Base-by-base conservation (phyloP, 1,139 yeast species). In the Sugiyamaella xylanicola region DNA sequence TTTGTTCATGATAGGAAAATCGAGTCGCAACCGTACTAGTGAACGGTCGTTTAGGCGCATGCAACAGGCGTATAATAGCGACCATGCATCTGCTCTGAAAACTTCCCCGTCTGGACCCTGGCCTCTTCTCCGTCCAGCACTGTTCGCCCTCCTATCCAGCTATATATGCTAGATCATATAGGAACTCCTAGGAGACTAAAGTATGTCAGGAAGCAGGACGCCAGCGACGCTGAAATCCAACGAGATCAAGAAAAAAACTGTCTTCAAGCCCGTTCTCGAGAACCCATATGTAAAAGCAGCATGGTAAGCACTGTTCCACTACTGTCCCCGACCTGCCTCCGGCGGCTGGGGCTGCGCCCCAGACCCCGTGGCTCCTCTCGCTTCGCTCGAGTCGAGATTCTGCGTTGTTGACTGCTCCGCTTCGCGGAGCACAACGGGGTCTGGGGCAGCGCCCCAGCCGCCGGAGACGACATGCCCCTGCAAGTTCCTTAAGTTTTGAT, bases 241-340 rank as follows among this genome's bases (percentile, higher is more conserved):
- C 16, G 63, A 59, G 15, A 45, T 36, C 21, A 58, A 54, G 51
- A 49, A 55, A 20, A 48, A 55, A 29, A 54, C 59, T 1, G 64
- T 62, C 5, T 61, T 56, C 55, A 61, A 60, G 32, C 61, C 63
- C 13, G 53, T 62, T 2, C 48, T 62, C n/a, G 65, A 62, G 13
- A 55, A 57, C 20, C 64, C 63, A 3, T 61, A 61, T 29, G 54
- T 59, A 9, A 56, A 57, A 19, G 53, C 54, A 7, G 57, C 37
- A 11, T 61, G 63, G 59, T 50, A 50, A n/a, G 50, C 17, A 5
- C 37, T 13, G 22, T 9, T 16, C 37, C 15, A 4, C 37, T 25
- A 5, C 32, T 11, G 9, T 11, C 32, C 5, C 32, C 5, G 9
- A 25, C 32, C 13, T 8, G 37, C 37, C 37, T 32, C 37, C 37